Evolutionary conservation across 352 stramenopile genomes (phyloP).

Genomic region (Phytopythium helicoides): DNA sequence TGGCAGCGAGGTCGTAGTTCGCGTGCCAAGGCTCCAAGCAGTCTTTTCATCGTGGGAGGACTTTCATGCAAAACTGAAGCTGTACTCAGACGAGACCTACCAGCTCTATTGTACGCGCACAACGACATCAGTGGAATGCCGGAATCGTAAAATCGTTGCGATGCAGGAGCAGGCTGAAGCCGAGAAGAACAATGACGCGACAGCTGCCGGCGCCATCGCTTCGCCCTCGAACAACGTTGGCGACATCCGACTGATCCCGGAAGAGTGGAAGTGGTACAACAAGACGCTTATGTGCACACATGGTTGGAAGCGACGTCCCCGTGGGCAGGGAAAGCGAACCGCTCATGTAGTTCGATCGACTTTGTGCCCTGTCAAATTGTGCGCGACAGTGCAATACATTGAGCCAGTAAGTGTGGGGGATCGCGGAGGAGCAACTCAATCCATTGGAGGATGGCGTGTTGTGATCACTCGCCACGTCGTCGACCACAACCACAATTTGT

Average conservation of each 20-base stretch:
- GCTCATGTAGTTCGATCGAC: constrained; percentile 67
- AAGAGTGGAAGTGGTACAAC: constrained; percentile 77
- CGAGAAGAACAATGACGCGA: too few species aligned
- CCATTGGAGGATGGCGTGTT: constrained; percentile 46
- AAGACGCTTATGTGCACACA: constrained; percentile 81
- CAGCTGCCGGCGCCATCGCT: too few species aligned
- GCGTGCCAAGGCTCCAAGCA: constrained; percentile 48
- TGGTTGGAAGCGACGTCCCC: constrained; percentile 77
- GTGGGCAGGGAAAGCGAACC: constrained; percentile 59
- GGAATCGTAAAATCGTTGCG: constrained; percentile 70
- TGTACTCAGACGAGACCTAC: constrained; percentile 65
- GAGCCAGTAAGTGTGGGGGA: constrained; percentile 5
- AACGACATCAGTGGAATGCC: constrained; percentile 61
- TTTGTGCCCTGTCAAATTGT: constrained; percentile 75
- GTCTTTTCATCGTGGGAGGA: constrained; percentile 67
- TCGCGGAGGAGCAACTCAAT: neutral
- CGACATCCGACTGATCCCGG: constrained; percentile 43
- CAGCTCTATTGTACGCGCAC: constrained; percentile 77
- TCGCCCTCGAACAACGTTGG: neutral
- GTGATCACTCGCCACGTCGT: constrained; percentile 75
- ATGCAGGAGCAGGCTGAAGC: constrained; percentile 20
- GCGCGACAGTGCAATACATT: constrained; percentile 64
- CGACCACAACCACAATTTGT: constrained; percentile 84
- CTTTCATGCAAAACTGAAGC: constrained; percentile 55
- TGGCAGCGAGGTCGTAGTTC: constrained; percentile 50